phyloP scores from a whole-genome alignment of 78 protist genomes.

The Dictyostelium capitatum region DNA sequence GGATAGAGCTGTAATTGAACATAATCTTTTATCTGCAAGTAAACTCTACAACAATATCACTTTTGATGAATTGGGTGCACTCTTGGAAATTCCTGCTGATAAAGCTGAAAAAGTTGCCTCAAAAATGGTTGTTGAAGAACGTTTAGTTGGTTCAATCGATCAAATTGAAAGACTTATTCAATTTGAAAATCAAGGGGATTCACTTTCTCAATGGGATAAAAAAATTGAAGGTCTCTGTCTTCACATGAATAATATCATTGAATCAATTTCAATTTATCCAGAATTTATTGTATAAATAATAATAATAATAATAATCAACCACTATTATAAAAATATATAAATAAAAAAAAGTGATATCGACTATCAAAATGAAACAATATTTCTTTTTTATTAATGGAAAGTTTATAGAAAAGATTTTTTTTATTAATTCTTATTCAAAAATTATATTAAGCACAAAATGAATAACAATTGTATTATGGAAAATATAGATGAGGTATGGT shows the following conservation, averaged over 20 bases:
- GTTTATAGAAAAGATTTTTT: too few relatives aligned
- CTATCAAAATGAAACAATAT: too few relatives aligned
- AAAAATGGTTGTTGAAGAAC: slow-evolving; percentile 92
- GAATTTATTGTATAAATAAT: slow-evolving; percentile 64
- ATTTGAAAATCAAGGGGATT: slow-evolving; percentile 74
- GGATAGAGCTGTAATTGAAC: slow-evolving; percentile 94
- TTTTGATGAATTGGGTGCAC: slow-evolving; percentile 93
- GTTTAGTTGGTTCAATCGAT: slow-evolving; percentile 88
- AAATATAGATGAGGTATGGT: too few relatives aligned
- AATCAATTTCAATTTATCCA: slow-evolving; percentile 63
- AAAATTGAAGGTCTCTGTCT: slow-evolving; percentile 69
- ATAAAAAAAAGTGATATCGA: not conserved
- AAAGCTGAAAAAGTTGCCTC: slow-evolving; percentile 93
- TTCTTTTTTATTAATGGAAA: too few relatives aligned
- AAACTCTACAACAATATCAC: slow-evolving; percentile 92
- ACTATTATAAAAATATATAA: not conserved
- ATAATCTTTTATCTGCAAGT: slow-evolving; percentile 92
- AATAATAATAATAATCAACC: not conserved
- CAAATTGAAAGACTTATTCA: slow-evolving; percentile 81
- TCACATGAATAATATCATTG: slow-evolving; percentile 76
- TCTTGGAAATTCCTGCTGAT: slow-evolving; percentile 89
- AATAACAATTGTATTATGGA: too few relatives aligned
- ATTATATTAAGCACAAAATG: too few relatives aligned
- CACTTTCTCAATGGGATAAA: slow-evolving; percentile 65
- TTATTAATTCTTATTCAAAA: too few relatives aligned